Conservation (phyloP, 352 stramenopile genomes). For the Phytophthora cajani region DNA sequence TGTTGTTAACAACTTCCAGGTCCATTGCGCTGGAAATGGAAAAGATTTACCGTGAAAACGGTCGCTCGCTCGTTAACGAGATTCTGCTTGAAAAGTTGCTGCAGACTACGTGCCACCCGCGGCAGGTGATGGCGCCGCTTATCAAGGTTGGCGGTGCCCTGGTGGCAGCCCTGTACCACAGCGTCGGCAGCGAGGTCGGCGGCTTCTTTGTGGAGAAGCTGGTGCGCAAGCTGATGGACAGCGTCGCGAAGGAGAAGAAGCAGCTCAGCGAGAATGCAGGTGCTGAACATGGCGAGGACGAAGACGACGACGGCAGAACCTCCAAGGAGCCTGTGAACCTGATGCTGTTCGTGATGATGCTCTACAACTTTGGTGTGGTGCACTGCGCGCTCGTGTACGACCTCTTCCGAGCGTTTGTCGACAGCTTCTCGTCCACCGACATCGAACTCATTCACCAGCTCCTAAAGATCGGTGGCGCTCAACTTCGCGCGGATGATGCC, state of each 20-base stretch:
- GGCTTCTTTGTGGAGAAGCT: conserved; percentile 87
- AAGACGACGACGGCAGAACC: conserved; percentile 40
- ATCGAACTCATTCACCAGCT: conserved; percentile 91
- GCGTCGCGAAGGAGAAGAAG: conserved; percentile 47
- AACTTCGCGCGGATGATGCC: conserved; percentile 86
- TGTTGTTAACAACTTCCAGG: conserved; percentile 22
- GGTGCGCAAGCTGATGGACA: conserved; percentile 60
- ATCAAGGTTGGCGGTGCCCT: conserved; percentile 78
- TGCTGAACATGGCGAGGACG: conserved; percentile 17
- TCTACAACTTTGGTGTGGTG: conserved; percentile 92
- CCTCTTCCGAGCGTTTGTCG: conserved; percentile 84
- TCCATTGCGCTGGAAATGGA: conserved; percentile 83
- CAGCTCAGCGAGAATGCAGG: conserved; percentile 22
- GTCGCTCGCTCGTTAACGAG: conserved; percentile 75
- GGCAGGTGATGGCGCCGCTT: conserved; percentile 80
- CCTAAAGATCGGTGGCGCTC: conserved; percentile 79
- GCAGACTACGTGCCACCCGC: conserved; percentile 65
- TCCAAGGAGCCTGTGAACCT: conserved; percentile 84
- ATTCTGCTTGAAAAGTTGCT: conserved; percentile 77
- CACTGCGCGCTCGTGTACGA: conserved; percentile 93
- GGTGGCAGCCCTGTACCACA: conserved; percentile 78
- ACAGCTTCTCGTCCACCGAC: conserved; percentile 74
- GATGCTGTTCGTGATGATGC: conserved; percentile 86
- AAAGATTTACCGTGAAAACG: conserved; percentile 77
- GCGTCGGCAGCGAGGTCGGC: conserved; percentile 76